phyloP scores from a whole-genome alignment of 139 green algal species.

The Tetraselmis chui region DNA sequence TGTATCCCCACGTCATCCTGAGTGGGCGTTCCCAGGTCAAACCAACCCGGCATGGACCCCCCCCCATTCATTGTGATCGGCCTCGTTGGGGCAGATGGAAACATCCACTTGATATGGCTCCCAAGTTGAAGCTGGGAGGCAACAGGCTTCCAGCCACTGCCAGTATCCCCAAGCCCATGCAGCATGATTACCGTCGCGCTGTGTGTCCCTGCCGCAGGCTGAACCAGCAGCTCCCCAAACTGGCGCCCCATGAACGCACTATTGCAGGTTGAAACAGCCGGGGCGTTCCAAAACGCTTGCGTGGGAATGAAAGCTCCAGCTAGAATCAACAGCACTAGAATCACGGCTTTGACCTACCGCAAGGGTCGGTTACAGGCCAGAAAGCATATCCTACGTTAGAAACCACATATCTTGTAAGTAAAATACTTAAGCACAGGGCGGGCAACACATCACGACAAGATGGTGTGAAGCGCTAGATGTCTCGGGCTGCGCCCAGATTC shows the following conservation, averaged over 20 bases:
- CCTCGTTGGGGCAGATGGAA: constrained; percentile 35
- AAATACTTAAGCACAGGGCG: too few species aligned
- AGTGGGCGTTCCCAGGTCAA: constrained; percentile 32
- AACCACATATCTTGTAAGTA: too few species aligned
- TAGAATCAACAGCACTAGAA: too few species aligned
- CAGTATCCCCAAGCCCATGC: constrained; percentile 33
- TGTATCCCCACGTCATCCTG: constrained; percentile 8
- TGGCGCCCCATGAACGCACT: neutral
- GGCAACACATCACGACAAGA: too few species aligned
- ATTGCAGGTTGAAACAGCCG: too few species aligned
- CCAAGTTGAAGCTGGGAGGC: constrained; percentile 21
- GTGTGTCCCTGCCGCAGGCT: constrained; percentile 1
- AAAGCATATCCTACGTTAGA: too few species aligned
- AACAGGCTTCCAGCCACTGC: constrained; percentile 29
- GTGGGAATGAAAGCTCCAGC: too few species aligned
- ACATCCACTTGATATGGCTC: constrained; percentile 32
- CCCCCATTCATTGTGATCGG: constrained; percentile 44
- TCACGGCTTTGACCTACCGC: too few species aligned
- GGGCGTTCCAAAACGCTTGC: too few species aligned
- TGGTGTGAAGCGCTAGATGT: too few species aligned
- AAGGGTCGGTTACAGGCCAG: too few species aligned
- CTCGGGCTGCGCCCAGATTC: too few species aligned
- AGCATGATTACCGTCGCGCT: constrained; percentile 34
- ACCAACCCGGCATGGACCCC: constrained; percentile 41
- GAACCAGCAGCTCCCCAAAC: constrained; percentile 14